Evolutionary conservation across 1,284 basidiomycete genomes (phyloP).

Genomic region (Chondrostereum purpureum): DNA sequence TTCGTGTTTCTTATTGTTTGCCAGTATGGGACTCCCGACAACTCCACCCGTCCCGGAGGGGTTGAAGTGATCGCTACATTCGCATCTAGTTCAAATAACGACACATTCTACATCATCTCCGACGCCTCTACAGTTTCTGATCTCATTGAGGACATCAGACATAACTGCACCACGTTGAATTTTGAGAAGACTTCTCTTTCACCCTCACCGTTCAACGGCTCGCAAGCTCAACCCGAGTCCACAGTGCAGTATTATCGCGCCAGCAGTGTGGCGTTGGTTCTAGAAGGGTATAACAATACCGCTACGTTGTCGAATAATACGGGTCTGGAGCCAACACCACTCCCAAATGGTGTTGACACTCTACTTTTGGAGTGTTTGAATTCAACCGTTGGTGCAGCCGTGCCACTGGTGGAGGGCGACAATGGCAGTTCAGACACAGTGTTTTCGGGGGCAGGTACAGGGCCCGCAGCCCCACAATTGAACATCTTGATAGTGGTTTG

Average conservation of each 20-base stretch:
- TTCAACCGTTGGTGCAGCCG: conserved; percentile 44
- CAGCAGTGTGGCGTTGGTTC: conserved; percentile 44
- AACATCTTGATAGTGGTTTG: no score
- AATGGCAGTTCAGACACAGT: no score
- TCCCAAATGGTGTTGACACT: conserved; percentile 38
- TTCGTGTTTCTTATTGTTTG: neutral
- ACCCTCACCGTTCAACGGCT: conserved; percentile 5
- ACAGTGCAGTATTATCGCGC: conserved; percentile 50
- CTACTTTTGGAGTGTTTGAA: conserved; percentile 48
- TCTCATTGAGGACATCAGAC: conserved; percentile 39
- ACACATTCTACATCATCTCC: conserved; percentile 50
- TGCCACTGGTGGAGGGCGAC: conserved; percentile 35
- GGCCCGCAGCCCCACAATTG: no score
- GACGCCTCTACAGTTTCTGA: conserved; percentile 50
- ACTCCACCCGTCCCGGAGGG: conserved; percentile 55
- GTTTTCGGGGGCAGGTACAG: no score
- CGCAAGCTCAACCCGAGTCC: conserved; percentile 6
- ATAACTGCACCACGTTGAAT: conserved; percentile 34
- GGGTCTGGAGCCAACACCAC: conserved; percentile 38
- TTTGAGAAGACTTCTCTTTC: conserved; percentile 5
- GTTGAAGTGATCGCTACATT: conserved; percentile 45
- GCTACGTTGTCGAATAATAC: conserved; percentile 32
- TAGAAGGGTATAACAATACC: conserved; percentile 64
- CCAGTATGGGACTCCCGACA: conserved; percentile 50
- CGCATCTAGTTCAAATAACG: conserved; percentile 34